Conservation (phyloP, 495 filamentous ascomycete genomes). For the Talaromyces stipitatus region DNA sequence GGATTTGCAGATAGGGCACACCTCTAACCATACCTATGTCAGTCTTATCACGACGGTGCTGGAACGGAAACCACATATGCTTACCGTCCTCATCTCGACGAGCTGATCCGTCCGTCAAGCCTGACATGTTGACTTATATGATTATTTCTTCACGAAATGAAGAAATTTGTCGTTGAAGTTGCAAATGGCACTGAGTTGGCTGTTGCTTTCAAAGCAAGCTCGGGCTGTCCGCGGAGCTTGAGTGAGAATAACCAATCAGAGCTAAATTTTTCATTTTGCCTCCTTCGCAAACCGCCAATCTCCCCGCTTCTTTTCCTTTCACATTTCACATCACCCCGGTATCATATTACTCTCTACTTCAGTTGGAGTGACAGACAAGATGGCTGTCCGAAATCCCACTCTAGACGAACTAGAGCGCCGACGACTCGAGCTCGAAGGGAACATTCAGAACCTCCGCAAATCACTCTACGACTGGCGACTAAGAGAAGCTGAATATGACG, state of each 20-base stretch:
- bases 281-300: not conserved
- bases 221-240: conserved; percentile 1
- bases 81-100: conserved; percentile 47
- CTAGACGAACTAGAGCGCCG: conserved; percentile 60
- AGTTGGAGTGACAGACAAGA: conserved; percentile 7
- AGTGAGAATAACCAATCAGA: conserved; percentile 16
- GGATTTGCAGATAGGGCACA: conserved; percentile 95
- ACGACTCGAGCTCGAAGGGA: conserved; percentile 65
- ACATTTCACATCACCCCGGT: not conserved
- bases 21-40: conserved; percentile 44
- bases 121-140: not conserved
- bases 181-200: conserved; percentile 1
- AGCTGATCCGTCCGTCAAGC: not conserved
- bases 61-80: conserved; percentile 8
- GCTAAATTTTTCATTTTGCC: conserved; percentile 15
- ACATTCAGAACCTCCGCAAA: conserved; percentile 63
- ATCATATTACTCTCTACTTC: not conserved
- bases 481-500: conserved; percentile 87
- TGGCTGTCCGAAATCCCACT: conserved; percentile 26
- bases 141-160: conserved; percentile 10
- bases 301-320: conserved; percentile 1
- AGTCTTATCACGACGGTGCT: not conserved
- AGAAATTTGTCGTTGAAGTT: conserved; percentile 17
- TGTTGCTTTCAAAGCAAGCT: not conserved
- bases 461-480: conserved; percentile 81